Base-by-base conservation (phyloP, 2,329 filamentous ascomycete genomes). In the Aspergillus brunneoviolaceus region DNA sequence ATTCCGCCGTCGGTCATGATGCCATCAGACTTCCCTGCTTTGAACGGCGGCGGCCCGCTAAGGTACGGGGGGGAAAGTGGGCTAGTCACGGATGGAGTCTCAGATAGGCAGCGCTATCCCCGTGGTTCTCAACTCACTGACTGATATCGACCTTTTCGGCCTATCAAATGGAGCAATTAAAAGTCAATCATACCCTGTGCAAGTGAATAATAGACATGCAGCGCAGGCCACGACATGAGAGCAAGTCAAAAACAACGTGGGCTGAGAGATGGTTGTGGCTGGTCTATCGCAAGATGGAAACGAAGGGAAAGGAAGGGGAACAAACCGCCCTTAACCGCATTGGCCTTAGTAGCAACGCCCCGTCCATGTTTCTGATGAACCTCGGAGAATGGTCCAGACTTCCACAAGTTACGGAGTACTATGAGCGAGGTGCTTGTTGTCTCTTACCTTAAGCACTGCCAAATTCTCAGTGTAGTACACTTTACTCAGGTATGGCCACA, bases 1-100 rank as follows among this genome's bases (percentile, higher is more conserved):
- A 59, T 59, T 55, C 62, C 62, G 63, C 56, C 55, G 55, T 60
- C 25, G 57, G 63, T 60, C 63, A 65, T 65, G 57, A 53, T 42
- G 42, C 53, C 55, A 48, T 59, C 25, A 54, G 54, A 31, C 19
- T 51, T 51, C 52, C 45, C 52, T 52, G 51, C 60, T 59, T 57
- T 52, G 59, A 58, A 55, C 31, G 60, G 58, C 54, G 57, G 51
- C 47, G 49, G 52, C 50, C 53, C 58, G 61, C 59, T 65, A 65
- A 65, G 29, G 39, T 45, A n/a, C 39, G 39, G 39, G 39, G 39
- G 14, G 9, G n/a, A 2, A 16, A n/a, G 35, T 42, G 35, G 51
- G 19, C 21, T 45, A 35, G 45, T 47, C 48, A 47, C 25, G 27
- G 29, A 55, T 35, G 42, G 42, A 29, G 39, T 45, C 39, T 45